Evolutionary conservation across 768 basidiomycete genomes (phyloP), one percentile per base, ranked within the genome.

Genomic region (Psilocybe cubensis): DNA sequence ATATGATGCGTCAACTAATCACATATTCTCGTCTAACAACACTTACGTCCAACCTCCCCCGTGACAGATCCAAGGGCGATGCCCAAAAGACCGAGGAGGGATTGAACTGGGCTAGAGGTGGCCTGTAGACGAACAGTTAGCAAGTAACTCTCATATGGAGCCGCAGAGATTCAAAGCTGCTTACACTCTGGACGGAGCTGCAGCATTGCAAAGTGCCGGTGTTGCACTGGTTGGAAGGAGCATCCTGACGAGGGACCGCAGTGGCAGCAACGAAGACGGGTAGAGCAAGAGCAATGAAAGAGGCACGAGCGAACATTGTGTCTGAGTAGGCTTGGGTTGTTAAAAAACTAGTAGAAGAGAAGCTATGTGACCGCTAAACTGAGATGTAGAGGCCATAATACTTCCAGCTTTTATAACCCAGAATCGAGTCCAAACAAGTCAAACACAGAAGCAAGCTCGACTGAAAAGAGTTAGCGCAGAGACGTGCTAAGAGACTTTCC

Each of bases 181-280:
- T 62, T 40, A 68, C 71, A 55, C 25, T 50, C 56, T 63, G 56
- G 18, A 52, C 50, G 25, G 58, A 63, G 46, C 65, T 59, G 61
- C 71, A 72, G 66, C 72, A 74, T 54, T 71, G 67, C 33, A 74
- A 45, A 20, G 33, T 21, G 7, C 70, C 73, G 12, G 68, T 69
- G 59, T 67, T 67, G 66, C 68, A 69, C 54, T 68, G 63, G 51
- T 64, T 61, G 50, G 57, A 57, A 14, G 59, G 59, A 28, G 54
- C 54, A 48, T 52, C 57, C 48, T 45, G 61, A 40, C 66, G 68
- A 40, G 66, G 65, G 11, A 68, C 28, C 35, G 65, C 64, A 49
- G 35, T 68, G 63, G 69, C 67, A 28, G 65, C 63, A 27, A 66
- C 68, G 61, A 72, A 59, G 54, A 67, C 31, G 28, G 68, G 67